Evolutionary conservation across 352 stramenopile genomes (phyloP), one percentile per base, ranked within the genome.

Genomic region (Blastocystis sp.): DNA sequence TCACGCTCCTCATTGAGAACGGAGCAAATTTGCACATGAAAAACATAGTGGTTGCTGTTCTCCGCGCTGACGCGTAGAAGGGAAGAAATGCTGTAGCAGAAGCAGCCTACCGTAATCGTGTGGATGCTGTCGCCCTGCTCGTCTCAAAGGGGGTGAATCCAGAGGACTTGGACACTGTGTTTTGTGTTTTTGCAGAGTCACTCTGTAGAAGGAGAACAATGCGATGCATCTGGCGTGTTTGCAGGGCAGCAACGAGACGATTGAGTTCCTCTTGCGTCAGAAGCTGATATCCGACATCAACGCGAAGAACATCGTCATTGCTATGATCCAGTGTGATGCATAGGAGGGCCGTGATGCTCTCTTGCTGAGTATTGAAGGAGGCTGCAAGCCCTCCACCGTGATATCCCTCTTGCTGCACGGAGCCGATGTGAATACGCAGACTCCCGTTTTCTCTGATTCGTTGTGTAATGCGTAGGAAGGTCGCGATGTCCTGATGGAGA

Each of bases 261-360:
- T 81, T 10, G 29, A 81, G 51, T 81, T 63, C 37, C 37, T 81
- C 3, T 29, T 81, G n/a, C 39, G 61, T 62, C 59, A 81, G 26
- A 62, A 81, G 41, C 29, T 65, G 71, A 81, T 81, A 39, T 62
- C 10, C 12, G 41, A 81, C 61, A 24, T 81, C 9, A 81, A 81
- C 66, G 71, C 41, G 10, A 81, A 81, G 37, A 63, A 39, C 33
- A 81, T 26, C 19, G 71, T 81, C 65, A 19, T 10, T 35, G 21
- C 41, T 29, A 33, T 4, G 21, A 10, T 3, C 10, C 24, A 26
- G 3, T 31, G 24, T 16, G 29, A 50, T 19, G 37, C 6, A n/a
- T 50, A 81, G 71, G 51, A 81, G 35, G 71, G 71, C 41, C n/a
- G 41, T 33, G 71, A 81, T 37, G 71, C 71, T 12, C 21, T 81